Conservation (phyloP, 2,329 filamentous ascomycete genomes). For the Colletotrichum trifolii region DNA sequence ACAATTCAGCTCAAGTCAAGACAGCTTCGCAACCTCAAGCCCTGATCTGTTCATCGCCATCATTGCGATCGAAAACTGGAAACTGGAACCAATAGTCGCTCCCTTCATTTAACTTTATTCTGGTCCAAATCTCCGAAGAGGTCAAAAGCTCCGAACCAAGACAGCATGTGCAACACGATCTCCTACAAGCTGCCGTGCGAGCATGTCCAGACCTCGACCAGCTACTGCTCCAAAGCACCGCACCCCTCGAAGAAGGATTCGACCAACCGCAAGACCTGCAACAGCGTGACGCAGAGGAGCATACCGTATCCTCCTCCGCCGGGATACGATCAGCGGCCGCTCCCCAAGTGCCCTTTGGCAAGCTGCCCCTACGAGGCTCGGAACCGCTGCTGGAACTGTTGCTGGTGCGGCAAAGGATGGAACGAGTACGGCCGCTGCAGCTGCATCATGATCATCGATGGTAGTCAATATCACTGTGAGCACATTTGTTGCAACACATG, state of each 20-base stretch:
- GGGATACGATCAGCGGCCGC: constrained; percentile 47
- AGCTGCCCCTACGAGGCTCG: constrained; percentile 62
- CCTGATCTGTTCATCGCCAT: no score
- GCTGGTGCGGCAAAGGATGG: constrained; percentile 66
- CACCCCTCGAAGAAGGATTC: constrained; percentile 40
- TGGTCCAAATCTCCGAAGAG: neutral
- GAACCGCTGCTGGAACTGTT: constrained; percentile 65
- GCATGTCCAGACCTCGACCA: constrained; percentile 57
- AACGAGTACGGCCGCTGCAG: constrained; percentile 62
- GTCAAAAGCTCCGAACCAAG: constrained; percentile 1
- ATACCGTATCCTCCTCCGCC: constrained; percentile 61
- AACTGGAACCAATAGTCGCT: neutral
- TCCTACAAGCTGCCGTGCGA: constrained; percentile 63
- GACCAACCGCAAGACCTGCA: constrained; percentile 52
- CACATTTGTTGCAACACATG: constrained; percentile 65
- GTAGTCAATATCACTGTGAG: constrained; percentile 61
- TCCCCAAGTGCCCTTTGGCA: constrained; percentile 57
- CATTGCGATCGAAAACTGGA: no score
- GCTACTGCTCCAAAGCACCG: constrained; percentile 57
- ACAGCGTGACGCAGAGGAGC: constrained; percentile 53
- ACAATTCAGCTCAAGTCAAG: no score
- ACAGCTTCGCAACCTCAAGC: no score
- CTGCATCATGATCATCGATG: constrained; percentile 64
- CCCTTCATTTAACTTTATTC: neutral
- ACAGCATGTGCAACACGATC: constrained; percentile 60